Percentiles rank a stretch among this genome's conserved stretches.
These are phyloP conservation scores for Sonneratia alba DNA, from an alignment of 345 rosid species.

Conservation along the genomic window DNA sequence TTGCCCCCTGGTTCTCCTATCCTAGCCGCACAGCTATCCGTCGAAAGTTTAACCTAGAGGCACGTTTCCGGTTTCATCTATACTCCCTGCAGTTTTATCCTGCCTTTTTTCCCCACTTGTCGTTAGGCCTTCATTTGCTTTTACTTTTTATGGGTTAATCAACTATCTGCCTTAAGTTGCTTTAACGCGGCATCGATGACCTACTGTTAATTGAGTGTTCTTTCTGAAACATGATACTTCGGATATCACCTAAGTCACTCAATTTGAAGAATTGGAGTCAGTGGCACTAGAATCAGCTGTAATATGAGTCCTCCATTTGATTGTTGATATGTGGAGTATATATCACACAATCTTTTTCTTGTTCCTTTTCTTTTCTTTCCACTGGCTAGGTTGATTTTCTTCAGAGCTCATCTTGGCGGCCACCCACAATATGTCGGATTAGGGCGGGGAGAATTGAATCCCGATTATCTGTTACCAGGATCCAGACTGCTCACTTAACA, in stretches of 20 bases:
- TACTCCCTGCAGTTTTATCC: background rate
- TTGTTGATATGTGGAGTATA: too few relatives aligned
- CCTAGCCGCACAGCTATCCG: constrained; percentile 70
- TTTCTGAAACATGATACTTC: background rate
- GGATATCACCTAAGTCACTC: background rate
- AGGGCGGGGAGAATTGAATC: background rate
- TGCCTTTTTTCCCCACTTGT: background rate
- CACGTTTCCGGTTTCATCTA: constrained; percentile 13
- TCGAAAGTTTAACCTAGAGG: constrained; percentile 86
- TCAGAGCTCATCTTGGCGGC: background rate
- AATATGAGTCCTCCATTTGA: background rate
- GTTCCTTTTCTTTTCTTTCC: background rate
- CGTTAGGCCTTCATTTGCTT: background rate
- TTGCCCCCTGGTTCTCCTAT: constrained; percentile 87
- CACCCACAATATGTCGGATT: background rate
- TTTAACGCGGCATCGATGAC: background rate
- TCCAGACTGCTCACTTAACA: background rate
- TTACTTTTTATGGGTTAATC: background rate
- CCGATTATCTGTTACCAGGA: background rate
- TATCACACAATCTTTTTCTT: too few relatives aligned
- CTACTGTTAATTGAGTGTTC: background rate
- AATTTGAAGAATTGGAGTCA: too few relatives aligned
- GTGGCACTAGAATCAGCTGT: background rate
- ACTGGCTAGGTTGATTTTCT: background rate
- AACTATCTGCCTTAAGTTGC: background rate